Evolutionary conservation across 2,329 filamentous ascomycete genomes (phyloP), one percentile per base, ranked within the genome.

Genomic region (Cercospora berteroae): DNA sequence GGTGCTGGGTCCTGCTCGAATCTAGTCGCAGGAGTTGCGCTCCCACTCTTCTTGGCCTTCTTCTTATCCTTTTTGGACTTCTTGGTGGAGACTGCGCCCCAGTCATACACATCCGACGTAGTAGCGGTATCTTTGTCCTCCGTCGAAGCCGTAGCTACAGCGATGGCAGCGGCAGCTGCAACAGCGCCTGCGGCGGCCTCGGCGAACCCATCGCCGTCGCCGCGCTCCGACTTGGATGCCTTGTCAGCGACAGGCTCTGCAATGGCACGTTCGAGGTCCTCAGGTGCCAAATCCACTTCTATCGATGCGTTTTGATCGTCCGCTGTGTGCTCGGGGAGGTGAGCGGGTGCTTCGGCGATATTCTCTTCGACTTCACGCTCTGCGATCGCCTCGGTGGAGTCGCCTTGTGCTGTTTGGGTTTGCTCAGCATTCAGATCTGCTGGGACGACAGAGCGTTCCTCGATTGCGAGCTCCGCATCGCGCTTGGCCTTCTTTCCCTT

Each of bases 51-150:
- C 66, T 71, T 75, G 2, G 73, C 75, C 67, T 82, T 82, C 59
- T 80, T 80, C 72, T 81, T 81, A 29, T 80, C 78, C 60, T 82
- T 82, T 73, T 82, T 81, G 33, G 78, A 77, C 67, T 74, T 74
- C 69, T 79, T 79, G 29, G 65, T 63, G 2, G 71, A 70, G 20
- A 71, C 66, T 25, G 59, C 57, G 12, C 71, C 59, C 67, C 67
- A 73, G 10, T 71, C 68, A 18, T 73, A 70, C n/a, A 71, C 68
- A 27, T 69, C 63, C 23, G 59, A 62, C 20, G 64, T 33, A 27
- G 48, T 44, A 23, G 23, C 63, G 18, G 50, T 20, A 7, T 55
- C 52, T 6, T 33, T 50, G 18, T 50, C 65, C 12, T 16, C 20
- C 6, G 10, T 31, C 18, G 61, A n/a, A 58, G 61, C 61, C 20